A percentile compares a stretch with the other conserved stretches of the same genome.
phyloP scores from a whole-genome alignment of 306 rosid genomes.

The Quercus cerris region DNA sequence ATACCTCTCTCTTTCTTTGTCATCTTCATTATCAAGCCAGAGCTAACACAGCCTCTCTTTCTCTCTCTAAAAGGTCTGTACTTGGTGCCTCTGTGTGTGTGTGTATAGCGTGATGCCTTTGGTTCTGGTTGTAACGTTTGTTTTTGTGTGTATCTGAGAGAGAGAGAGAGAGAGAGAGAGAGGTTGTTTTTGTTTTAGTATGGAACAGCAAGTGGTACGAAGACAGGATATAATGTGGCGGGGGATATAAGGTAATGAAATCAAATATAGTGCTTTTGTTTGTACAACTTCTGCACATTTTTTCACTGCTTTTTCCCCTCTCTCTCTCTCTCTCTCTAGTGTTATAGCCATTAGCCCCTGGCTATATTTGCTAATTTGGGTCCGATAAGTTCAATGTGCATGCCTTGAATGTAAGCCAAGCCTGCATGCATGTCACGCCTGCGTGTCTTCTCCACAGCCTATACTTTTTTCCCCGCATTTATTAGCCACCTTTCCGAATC shows the following conservation, averaged over 20 bases:
- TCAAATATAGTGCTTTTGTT: neutral
- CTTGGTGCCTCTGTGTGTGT: neutral
- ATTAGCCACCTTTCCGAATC: too few relatives aligned
- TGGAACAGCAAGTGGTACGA: too few relatives aligned
- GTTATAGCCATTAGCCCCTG: neutral
- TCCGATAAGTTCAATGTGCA: constrained; percentile 30
- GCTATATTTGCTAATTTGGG: constrained; percentile 34
- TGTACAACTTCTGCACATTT: neutral
- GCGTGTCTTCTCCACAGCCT: too few relatives aligned
- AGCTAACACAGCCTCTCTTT: neutral
- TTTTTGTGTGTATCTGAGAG: neutral
- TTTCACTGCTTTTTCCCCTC: neutral
- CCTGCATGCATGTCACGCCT: too few relatives aligned
- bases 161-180: neutral
- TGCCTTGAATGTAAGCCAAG: neutral
- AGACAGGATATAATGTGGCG: too few relatives aligned
- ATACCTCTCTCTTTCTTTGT: neutral
- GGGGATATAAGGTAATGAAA: too few relatives aligned
- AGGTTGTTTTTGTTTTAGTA: too few relatives aligned
- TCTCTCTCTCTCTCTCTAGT: neutral
- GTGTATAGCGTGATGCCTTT: neutral
- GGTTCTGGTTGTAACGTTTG: neutral
- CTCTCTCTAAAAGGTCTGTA: neutral
- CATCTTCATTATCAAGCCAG: neutral
- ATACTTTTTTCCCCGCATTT: too few relatives aligned